These are phyloP conservation scores for Calonectria naviculata DNA, from an alignment of 2,329 filamentous ascomycete species.

Conservation along the genomic window DNA sequence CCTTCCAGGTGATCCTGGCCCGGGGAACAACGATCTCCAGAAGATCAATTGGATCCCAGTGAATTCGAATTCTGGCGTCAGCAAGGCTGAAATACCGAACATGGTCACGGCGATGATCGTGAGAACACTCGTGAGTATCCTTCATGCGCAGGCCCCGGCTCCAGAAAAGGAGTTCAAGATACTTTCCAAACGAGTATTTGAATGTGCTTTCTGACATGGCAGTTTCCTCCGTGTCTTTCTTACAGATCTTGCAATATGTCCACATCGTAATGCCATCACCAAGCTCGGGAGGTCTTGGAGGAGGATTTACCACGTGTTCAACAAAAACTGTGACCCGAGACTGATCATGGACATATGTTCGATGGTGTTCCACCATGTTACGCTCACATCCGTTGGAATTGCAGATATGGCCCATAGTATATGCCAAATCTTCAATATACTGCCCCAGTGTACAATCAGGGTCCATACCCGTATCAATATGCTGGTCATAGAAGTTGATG, in stretches of 20 bases:
- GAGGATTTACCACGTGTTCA: constrained; percentile 65
- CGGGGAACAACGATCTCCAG: constrained; percentile 95
- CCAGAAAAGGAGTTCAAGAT: constrained; percentile 98
- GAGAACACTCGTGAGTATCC: constrained; percentile 78
- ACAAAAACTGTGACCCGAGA: constrained; percentile 93
- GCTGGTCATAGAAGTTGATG: constrained; percentile 93
- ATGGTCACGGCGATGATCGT: constrained; percentile 93
- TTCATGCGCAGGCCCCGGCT: constrained; percentile 82
- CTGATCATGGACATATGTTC: constrained; percentile 96
- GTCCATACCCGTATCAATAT: constrained; percentile 76
- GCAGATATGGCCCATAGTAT: constrained; percentile 80
- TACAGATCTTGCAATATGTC: constrained; percentile 94
- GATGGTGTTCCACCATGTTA: constrained; percentile 91
- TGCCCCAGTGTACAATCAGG: constrained; percentile 94
- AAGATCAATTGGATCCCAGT: constrained; percentile 92
- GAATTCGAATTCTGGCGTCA: constrained; percentile 86
- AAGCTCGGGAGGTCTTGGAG: constrained; percentile 54
- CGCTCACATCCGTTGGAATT: constrained; percentile 87
- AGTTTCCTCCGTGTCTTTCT: constrained; percentile 88
- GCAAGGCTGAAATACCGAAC: constrained; percentile 92
- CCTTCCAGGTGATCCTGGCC: constrained; percentile 94
- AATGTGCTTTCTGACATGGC: constrained; percentile 95
- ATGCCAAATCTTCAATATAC: constrained; percentile 91
- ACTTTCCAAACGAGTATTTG: constrained; percentile 99
- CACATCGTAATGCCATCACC: constrained; percentile 88